phyloP scores from a whole-genome alignment of 2,329 filamentous ascomycete genomes.

The Clarireedia homoeocarpa region DNA sequence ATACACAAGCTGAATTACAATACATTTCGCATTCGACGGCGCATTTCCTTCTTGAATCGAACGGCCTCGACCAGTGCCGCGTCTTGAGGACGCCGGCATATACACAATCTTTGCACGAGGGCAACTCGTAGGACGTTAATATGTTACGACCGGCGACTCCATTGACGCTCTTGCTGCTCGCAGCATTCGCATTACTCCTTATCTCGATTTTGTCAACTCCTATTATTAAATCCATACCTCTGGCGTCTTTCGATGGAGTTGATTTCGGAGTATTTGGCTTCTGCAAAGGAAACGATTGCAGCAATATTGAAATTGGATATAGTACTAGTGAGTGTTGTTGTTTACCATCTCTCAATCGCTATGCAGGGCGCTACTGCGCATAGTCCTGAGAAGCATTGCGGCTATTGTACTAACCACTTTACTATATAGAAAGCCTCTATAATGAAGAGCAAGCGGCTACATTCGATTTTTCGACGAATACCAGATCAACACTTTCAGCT shows the following conservation, averaged over 20 bases:
- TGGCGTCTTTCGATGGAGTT: slow-evolving; percentile 68
- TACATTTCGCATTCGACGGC: slow-evolving; percentile 1
- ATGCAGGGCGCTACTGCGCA: background rate
- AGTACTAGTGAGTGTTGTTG: slow-evolving; percentile 52
- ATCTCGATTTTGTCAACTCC: slow-evolving; percentile 88
- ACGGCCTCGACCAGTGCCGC: slow-evolving; percentile 28
- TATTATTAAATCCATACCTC: slow-evolving; percentile 74
- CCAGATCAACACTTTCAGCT: slow-evolving; percentile 63
- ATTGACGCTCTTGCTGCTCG: slow-evolving; percentile 74
- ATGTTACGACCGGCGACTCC: slow-evolving; percentile 86
- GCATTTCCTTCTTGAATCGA: slow-evolving; percentile 2
- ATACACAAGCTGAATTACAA: background rate
- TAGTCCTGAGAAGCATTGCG: background rate
- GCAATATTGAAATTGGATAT: slow-evolving; percentile 74
- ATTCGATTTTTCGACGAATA: slow-evolving; percentile 49
- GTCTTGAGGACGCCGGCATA: slow-evolving; percentile 39
- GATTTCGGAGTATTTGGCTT: slow-evolving; percentile 92
- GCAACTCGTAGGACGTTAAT: slow-evolving; percentile 24
- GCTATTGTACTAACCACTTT: background rate
- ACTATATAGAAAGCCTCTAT: slow-evolving; percentile 21
- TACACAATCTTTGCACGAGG: slow-evolving; percentile 16
- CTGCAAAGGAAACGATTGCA: slow-evolving; percentile 62
- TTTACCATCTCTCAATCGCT: background rate
- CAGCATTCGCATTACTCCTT: slow-evolving; percentile 77
- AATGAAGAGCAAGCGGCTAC: slow-evolving; percentile 20